phyloP scores from a whole-genome alignment of 306 rosid species.

The Castanopsis chinensis region DNA sequence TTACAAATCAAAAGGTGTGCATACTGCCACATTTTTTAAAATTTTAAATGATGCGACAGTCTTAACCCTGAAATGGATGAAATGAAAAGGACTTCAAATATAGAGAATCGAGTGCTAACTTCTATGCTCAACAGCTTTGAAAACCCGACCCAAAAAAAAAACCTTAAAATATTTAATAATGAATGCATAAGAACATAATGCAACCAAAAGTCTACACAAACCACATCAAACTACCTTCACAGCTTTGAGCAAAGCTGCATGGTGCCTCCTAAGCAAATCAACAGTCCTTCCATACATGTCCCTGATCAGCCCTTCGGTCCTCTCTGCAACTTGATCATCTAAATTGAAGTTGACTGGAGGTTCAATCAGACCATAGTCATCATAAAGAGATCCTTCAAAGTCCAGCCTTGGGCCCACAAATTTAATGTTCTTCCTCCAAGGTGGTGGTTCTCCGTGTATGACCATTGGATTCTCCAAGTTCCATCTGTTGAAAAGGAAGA shows the following conservation, averaged over 20 bases:
- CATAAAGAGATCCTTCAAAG: slow-evolving; percentile 92
- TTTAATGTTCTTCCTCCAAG: slow-evolving; percentile 73
- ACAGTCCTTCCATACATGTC: slow-evolving; percentile 65
- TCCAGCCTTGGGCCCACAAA: slow-evolving; percentile 93
- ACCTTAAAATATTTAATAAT: background rate
- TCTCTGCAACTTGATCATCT: slow-evolving; percentile 71
- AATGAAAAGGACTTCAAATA: too few species aligned
- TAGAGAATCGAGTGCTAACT: too few species aligned
- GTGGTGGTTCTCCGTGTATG: slow-evolving; percentile 93
- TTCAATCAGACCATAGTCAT: slow-evolving; percentile 65
- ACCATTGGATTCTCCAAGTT: slow-evolving; percentile 94
- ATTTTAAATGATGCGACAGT: too few species aligned
- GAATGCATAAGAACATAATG: background rate
- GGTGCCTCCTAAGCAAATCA: slow-evolving; percentile 72
- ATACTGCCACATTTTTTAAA: too few species aligned
- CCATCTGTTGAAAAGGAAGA: slow-evolving; percentile 55
- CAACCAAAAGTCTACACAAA: background rate
- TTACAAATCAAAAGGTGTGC: too few species aligned
- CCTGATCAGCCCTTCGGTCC: slow-evolving; percentile 70
- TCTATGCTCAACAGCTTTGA: background rate
- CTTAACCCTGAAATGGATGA: too few species aligned
- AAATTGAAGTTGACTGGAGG: slow-evolving; percentile 82
- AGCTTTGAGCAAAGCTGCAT: slow-evolving; percentile 81
- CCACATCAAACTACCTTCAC: slow-evolving; percentile 58
- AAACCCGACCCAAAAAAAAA: background rate